These are phyloP conservation scores for Clarireedia monteithiana DNA, from an alignment of 2,329 filamentous ascomycete species.

Conservation along the genomic window DNA sequence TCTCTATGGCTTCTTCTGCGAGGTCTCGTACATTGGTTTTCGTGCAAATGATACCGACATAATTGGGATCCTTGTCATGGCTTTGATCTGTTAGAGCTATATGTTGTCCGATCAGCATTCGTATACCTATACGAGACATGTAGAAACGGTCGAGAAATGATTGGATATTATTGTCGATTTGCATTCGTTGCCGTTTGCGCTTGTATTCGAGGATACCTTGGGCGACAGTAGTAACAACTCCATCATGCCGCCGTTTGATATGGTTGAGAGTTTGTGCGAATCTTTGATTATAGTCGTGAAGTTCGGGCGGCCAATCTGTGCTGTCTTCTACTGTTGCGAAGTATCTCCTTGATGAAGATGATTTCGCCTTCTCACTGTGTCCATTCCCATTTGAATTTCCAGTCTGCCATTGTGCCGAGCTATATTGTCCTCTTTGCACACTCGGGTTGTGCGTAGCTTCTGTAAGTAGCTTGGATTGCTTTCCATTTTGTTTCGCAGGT, in stretches of 20 bases:
- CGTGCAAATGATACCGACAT: constrained; percentile 98
- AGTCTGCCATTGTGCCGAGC: constrained; percentile 40
- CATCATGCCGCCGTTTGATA: constrained; percentile 93
- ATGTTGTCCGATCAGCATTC: constrained; percentile 98
- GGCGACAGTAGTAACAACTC: constrained; percentile 95
- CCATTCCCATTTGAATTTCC: constrained; percentile 35
- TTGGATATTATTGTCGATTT: constrained; percentile 96
- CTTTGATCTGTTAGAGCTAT: constrained; percentile 93
- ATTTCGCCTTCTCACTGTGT: constrained; percentile 41
- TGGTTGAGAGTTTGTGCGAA: constrained; percentile 84
- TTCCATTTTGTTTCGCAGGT: constrained; percentile 47
- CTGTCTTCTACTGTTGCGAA: constrained; percentile 88
- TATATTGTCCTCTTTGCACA: constrained; percentile 75
- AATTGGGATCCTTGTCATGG: constrained; percentile 80
- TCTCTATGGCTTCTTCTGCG: constrained; percentile 95
- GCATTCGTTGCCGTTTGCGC: constrained; percentile 89
- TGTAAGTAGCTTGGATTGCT: constrained; percentile 59
- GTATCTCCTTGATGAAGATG: constrained; percentile 61
- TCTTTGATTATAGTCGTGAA: constrained; percentile 86
- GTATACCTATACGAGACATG: constrained; percentile 98
- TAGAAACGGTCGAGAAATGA: constrained; percentile 98
- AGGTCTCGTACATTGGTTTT: constrained; percentile 95
- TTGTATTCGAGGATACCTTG: constrained; percentile 99
- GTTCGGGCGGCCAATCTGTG: constrained; percentile 85
- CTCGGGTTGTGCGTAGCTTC: constrained; percentile 88